Evolutionary conservation across 2,329 filamentous ascomycete genomes (phyloP), one percentile per base, ranked within the genome.

Genomic region (Cercospora sesami): DNA sequence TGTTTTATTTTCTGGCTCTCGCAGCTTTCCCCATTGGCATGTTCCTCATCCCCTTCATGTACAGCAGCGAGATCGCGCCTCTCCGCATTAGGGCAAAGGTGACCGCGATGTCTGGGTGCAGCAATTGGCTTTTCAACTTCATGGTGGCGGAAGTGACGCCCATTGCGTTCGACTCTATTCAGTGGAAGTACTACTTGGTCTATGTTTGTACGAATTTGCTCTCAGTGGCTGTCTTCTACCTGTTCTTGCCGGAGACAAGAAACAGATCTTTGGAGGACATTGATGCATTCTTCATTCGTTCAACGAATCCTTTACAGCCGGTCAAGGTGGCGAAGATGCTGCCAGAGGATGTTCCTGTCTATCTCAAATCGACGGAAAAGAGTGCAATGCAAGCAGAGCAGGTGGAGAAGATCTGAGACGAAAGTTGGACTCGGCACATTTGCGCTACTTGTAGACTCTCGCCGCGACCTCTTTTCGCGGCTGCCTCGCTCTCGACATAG

Each of bases 81-180:
- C 65, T 77, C 21, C 59, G 72, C 3, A 76, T 77, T 30, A 61
- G 76, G 31, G 68, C 76, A 0, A 72, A 75, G 59, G 74, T 75
- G 3, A 76, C 76, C 5, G 76, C 74, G 2, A 75, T 78, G 64
- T 80, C 82, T 0, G 83, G 83, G 0, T 81, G 80, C 6, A 82
- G 81, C 6, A 88, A 88, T 77, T 88, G 86, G 86, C 84, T 88
- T 55, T 89, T 88, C 77, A 89, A 89, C 26, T 77, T 75, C 57
- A 57, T 75, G 14, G 67, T 74, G 16, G 74, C 73, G 1, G 72
- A 75, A 59, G 68, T 78, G 65, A 88, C 87, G 0, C 87, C 87
- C 0, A 80, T 87, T 1, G 82, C 86, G 1, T 86, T 89, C 70
- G 78, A 83, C 66, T 85, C 79, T 66, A 89, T 90, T 39, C 45